Base-by-base conservation (phyloP, 805 yeast species). In the Kodamaea jinghongensis region DNA sequence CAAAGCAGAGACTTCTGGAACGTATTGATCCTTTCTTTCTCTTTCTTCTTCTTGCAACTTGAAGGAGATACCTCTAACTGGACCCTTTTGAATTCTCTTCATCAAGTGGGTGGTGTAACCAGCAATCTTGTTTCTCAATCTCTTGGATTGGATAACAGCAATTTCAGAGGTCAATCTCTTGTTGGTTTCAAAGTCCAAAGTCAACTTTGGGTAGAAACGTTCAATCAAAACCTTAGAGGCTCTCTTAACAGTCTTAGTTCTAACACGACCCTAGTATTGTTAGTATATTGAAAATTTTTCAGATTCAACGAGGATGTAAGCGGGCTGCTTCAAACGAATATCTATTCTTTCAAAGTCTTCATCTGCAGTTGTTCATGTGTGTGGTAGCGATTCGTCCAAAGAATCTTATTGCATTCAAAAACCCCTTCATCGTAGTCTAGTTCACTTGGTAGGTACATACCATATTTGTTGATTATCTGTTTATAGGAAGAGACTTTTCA, bases 31-130 rank as follows among this genome's bases (percentile, higher is more conserved):
- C 80, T 95, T 93, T 81, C 99, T 87, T 82, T 93, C 99, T 84
- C 99, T 91, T 85, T 93, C 99, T 81, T 93, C 99, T 81, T 93
- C 99, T 83, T 93, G 99, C 70, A 93, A 87, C 78, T 95, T 95
- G 96, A 93, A 93, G 64, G 99, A 93, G 63, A 93, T 95, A 80
- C 99, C 99, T 84, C 98, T 90, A 65, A 93, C 99, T 81, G 99
- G 99, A 73, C 99, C 99, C 83, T 91, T 93, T 79, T 95, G 98
- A 71, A 93, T 93, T 82, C 99, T 90, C 83, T 88, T 93, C 99
- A 93, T 95, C 76, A 93, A 84, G 78, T 93, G 99, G 69, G 99
- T 93, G 76, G 99, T 93, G 96, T 91, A 93, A 75, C 99, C 99
- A 73, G 99, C 99, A 67, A 93, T 95, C 88, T 93, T 93, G 93